Base-by-base conservation (phyloP, 371 early-diverging fungal species). In the Lichtheimia hyalospora region DNA sequence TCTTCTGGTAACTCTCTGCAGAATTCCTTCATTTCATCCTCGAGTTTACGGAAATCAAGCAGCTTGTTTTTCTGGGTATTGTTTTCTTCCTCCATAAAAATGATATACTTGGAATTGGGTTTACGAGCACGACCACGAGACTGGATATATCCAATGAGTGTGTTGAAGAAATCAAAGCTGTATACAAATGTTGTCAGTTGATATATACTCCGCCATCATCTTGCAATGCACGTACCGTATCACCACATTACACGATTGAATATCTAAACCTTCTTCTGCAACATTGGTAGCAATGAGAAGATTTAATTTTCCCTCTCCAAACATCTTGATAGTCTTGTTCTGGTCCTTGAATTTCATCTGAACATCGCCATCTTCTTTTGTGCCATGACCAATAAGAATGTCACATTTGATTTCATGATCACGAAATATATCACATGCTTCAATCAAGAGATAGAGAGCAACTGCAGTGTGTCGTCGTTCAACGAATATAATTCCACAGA, bases 261-360 rank as follows among this genome's bases (percentile, higher is more conserved):
- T 94, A 74, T 99, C 99, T 3, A 99, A 73, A 3, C 99, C 99
- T 74, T 99, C 96, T 65, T 98, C 97, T 23, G 94, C 97, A 15
- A 99, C 96, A 70, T 89, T 88, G 8, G 99, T 98, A 8, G 96
- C 92, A 34, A 98, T 85, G 5, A 99, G 68, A 21, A 95, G 64
- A 57, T 94, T 95, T 40, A 86, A 53, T 6, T 73, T 69, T 27
- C 92, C 92, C 1, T 64, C 66, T 28, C 89, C 73, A 65, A 98
- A 97, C n/a, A 77, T 67, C 0, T 66, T 61, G 27, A 97, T 84
- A 2, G 81, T 74, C 21, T 71, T 61, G 54, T 88, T 82, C 68
- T 93, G 93, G 10, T 87, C 82, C 14, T 62, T 74, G 52, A 76
- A 82, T 15, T 64, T 63, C 85, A 93, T 92, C 12, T 82, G 77